Conservation (phyloP, 495 filamentous ascomycete species). For the Cetradonia linearis region DNA sequence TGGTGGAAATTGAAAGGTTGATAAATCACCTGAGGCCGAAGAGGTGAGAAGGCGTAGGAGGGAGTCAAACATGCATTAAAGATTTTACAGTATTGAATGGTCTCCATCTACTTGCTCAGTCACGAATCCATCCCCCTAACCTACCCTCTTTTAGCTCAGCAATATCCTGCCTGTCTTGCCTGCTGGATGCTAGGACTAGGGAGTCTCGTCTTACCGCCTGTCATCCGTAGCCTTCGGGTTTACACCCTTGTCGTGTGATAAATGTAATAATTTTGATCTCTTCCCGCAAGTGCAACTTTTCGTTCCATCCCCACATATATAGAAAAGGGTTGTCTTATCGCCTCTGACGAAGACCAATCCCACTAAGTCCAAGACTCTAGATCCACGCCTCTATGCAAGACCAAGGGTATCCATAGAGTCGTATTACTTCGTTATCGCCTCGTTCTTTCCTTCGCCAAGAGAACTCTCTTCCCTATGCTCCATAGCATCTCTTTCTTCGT, state of each 20-base stretch:
- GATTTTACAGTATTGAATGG: background rate
- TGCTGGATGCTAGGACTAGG: background rate
- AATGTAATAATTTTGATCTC: background rate
- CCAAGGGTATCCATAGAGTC: background rate
- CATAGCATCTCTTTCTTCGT: background rate
- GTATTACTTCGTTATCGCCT: too few relatives aligned
- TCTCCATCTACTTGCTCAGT: background rate
- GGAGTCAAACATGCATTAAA: background rate
- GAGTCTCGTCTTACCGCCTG: background rate
- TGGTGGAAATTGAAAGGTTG: slow-evolving; percentile 51
- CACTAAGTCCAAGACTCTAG: background rate
- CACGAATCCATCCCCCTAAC: background rate
- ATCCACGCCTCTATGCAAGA: background rate
- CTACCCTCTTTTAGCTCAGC: background rate
- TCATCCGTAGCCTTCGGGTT: background rate
- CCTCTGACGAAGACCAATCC: background rate
- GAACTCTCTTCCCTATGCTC: background rate
- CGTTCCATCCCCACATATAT: background rate
- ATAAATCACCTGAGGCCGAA: slow-evolving; percentile 45
- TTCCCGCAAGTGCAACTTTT: background rate
- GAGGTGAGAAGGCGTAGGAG: slow-evolving; percentile 28
- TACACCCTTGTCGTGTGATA: background rate
- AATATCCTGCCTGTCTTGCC: background rate
- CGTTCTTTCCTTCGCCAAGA: background rate
- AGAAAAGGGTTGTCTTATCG: background rate